Conservation (phyloP, 441 rosid genomes). For the Arabidopsis hybrid region DNA sequence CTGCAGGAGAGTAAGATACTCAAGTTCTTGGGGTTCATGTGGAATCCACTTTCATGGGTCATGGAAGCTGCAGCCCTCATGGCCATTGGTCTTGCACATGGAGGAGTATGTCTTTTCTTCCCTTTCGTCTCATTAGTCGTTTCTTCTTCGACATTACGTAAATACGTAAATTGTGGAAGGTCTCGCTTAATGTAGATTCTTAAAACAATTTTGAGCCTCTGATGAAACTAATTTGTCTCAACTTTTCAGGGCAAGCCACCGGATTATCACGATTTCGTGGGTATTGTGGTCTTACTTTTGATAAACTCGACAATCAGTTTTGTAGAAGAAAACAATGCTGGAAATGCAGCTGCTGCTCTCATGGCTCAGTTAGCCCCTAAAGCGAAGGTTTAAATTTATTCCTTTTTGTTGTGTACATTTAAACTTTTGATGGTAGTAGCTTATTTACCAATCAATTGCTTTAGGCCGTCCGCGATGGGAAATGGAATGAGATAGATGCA, state of each 20-base stretch:
- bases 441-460: background rate
- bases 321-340: slow-evolving; percentile 71
- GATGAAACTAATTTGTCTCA: slow-evolving; percentile 10
- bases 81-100: slow-evolving; percentile 67
- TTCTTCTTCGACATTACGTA: background rate
- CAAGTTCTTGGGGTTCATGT: slow-evolving; percentile 71
- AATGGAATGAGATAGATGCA: slow-evolving; percentile 57
- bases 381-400: slow-evolving; percentile 52
- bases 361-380: slow-evolving; percentile 76
- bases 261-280: slow-evolving; percentile 67
- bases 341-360: slow-evolving; percentile 76
- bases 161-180: background rate
- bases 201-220: slow-evolving; percentile 6
- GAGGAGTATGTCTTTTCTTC: slow-evolving; percentile 56
- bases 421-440: background rate
- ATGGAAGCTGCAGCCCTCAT: slow-evolving; percentile 67
- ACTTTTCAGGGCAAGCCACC: slow-evolving; percentile 54
- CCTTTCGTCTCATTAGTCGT: background rate
- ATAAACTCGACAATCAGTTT: slow-evolving; percentile 72
- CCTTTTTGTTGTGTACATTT: background rate
- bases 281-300: slow-evolving; percentile 56
- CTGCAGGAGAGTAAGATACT: slow-evolving; percentile 59
- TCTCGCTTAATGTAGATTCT: background rate
- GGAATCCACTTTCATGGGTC: slow-evolving; percentile 60
- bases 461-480: slow-evolving; percentile 47